A percentile compares a stretch with the other conserved stretches of the same genome.
Conservation (phyloP, 2,329 filamentous ascomycete genomes). For the Nothophoma quercina region DNA sequence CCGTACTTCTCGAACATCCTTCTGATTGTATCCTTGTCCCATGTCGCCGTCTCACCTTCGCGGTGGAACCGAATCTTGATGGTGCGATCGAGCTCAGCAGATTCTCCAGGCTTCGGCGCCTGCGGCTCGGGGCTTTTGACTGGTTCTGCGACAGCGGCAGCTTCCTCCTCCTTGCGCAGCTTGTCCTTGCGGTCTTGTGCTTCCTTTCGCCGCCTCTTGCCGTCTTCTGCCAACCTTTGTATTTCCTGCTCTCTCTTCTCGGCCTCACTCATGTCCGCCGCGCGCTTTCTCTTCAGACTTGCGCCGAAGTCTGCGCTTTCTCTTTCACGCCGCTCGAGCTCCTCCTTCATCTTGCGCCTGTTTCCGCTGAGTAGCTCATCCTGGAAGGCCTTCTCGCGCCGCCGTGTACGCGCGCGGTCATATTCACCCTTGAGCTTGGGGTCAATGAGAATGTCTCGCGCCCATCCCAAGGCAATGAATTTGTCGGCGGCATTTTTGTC, state of each 20-base stretch:
- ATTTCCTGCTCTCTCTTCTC: conserved; percentile 65
- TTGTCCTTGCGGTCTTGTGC: conserved; percentile 60
- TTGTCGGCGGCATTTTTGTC: conserved; percentile 71
- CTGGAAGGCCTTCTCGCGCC: conserved; percentile 73
- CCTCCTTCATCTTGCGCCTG: conserved; percentile 80
- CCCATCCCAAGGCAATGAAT: conserved; percentile 85
- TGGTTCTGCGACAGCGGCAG: conserved; percentile 48
- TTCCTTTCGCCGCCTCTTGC: conserved; percentile 63
- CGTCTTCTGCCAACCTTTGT: conserved; percentile 56
- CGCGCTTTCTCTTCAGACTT: conserved; percentile 53
- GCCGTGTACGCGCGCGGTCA: conserved; percentile 76
- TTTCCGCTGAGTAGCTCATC: conserved; percentile 76
- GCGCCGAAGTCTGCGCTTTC: conserved; percentile 45
- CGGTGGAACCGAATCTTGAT: conserved; percentile 65
- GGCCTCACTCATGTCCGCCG: conserved; percentile 57
- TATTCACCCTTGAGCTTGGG: conserved; percentile 76
- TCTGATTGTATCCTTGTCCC: conserved; percentile 58
- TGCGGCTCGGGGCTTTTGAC: conserved; percentile 39
- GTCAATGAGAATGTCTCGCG: conserved; percentile 83
- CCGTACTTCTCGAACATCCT: conserved; percentile 63
- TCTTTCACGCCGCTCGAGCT: conserved; percentile 80
- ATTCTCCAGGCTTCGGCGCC: conserved; percentile 40
- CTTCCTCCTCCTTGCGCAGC: conserved; percentile 61
- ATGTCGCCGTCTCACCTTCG: conserved; percentile 52
- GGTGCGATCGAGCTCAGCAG: conserved; percentile 63